Evolutionary conservation across 495 filamentous ascomycete genomes (phyloP), one percentile per base, ranked within the genome.

Genomic region (Chlorociboria aeruginascens): DNA sequence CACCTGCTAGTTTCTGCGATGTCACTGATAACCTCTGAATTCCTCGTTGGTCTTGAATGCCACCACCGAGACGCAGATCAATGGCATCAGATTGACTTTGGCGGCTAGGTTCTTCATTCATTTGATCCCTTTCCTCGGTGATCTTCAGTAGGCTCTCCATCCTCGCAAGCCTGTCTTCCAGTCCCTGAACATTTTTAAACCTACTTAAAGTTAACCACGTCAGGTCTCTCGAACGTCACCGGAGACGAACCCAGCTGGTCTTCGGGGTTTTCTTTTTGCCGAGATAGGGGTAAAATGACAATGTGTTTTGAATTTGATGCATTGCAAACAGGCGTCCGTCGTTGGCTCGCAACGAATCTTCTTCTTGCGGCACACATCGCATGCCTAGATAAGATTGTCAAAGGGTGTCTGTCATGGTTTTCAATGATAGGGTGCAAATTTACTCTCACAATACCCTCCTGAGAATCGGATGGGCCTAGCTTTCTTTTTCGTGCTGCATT

Each of bases 291-390:
- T 97, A 59, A 95, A 97, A 53, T 95, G 78, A 58, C 92, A 98
- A 50, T 93, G 85, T 3, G 87, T 95, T 70, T 93, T 94, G 72
- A 95, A 95, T 63, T 96, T 96, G 58, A 81, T 81, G 63, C 92
- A 98, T 64, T 97, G 93, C n/a, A 86, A 85, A 66, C 92, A 98
- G 50, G 85, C 78, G 34, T 88, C 90, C 62, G 86, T 77, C 63
- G 89, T 92, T 46, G 89, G 89, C 58, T 98, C 92, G 65, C 92
- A 98, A 66, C 95, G 95, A 60, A 98, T 97, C 76, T 98, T 98
- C 72, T 97, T 97, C 69, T 95, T 96, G 49, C 92, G 78, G 62
- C 92, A 98, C 89, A 95, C 94, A 61, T 98, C 92, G 72, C 92
- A 98, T 39, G 92, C 90, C 86, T 90, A 63, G 40, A 25, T 25